Percentiles rank a stretch among this genome's conserved stretches.
phyloP scores from a whole-genome alignment of 192 early-diverging fungal species.

The Geosiphon pyriformis region DNA sequence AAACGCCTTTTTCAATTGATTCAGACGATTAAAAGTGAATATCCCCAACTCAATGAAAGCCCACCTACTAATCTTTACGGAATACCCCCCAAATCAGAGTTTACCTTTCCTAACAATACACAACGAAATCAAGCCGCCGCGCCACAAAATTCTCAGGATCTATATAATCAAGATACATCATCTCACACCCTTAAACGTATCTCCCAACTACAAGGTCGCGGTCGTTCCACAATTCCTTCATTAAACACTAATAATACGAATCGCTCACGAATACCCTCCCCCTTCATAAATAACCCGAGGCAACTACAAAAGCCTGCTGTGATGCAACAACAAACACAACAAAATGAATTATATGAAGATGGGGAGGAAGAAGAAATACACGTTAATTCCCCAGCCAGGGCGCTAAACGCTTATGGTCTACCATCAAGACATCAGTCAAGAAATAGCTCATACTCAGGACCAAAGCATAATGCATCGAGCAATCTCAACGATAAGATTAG shows the following conservation, averaged over 20 bases:
- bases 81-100: constrained; percentile 2
- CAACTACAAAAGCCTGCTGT: neutral
- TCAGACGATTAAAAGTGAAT: constrained; percentile 34
- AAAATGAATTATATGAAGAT: constrained; percentile 19
- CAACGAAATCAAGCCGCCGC: neutral
- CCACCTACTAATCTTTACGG: constrained; percentile 20
- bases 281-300: neutral
- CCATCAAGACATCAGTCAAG: constrained; percentile 35
- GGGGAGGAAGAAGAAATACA: constrained; percentile 38
- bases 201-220: neutral
- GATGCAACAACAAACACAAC: constrained; percentile 1
- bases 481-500: constrained; percentile 83
- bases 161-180: neutral
- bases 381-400: constrained; percentile 31
- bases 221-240: neutral
- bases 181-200: neutral
- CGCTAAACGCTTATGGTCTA: constrained; percentile 73
- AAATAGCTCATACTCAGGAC: constrained; percentile 26
- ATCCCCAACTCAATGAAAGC: constrained; percentile 27
- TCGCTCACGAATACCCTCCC: constrained; percentile 6
- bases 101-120: constrained; percentile 6
- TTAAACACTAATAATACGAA: neutral
- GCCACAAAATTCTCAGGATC: neutral
- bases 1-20: constrained; percentile 47
- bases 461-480: constrained; percentile 28